Evolutionary conservation across 148 eudicot species (phyloP).

Genomic region (Fagopyrum homotropicum): DNA sequence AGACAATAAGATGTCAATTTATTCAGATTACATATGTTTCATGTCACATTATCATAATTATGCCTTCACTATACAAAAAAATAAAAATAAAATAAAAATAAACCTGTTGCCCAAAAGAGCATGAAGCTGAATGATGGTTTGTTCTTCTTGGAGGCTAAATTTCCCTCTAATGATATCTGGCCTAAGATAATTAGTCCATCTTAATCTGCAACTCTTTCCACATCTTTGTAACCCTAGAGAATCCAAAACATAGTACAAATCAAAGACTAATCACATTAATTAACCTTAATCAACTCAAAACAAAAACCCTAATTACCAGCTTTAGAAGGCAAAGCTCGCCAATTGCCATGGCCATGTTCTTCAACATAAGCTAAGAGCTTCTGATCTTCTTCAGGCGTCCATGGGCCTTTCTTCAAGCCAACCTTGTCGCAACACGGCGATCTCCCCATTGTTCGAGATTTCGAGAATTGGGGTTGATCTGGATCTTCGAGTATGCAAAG

Average conservation of each 20-base stretch:
- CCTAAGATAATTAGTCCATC: conserved; percentile 93
- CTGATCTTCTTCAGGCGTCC: conserved; percentile 98
- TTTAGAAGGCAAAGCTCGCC: conserved; percentile 80
- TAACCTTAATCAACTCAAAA: neutral
- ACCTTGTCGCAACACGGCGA: conserved; percentile 89
- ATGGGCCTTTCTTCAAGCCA: conserved; percentile 92
- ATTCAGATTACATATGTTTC: neutral
- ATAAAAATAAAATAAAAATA: neutral
- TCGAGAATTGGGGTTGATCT: neutral
- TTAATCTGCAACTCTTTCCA: conserved; percentile 85
- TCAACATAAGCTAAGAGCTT: conserved; percentile 84
- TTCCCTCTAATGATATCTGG: conserved; percentile 96
- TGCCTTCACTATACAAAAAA: neutral
- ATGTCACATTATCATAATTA: neutral
- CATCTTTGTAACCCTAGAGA: conserved; percentile 86
- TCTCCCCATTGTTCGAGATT: conserved; percentile 50
- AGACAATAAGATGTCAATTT: neutral
- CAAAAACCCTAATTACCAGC: conserved; percentile 40
- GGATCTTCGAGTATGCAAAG: neutral
- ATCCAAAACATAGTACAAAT: neutral
- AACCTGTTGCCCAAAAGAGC: conserved; percentile 96
- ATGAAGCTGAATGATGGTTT: conserved; percentile 95
- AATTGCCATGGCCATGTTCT: conserved; percentile 94
- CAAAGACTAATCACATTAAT: neutral
- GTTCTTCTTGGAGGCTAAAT: conserved; percentile 87